Percentiles rank a stretch among this genome's conserved stretches.
phyloP scores from a whole-genome alignment of 2,329 filamentous ascomycete species.

The Lecanicillium sp. region DNA sequence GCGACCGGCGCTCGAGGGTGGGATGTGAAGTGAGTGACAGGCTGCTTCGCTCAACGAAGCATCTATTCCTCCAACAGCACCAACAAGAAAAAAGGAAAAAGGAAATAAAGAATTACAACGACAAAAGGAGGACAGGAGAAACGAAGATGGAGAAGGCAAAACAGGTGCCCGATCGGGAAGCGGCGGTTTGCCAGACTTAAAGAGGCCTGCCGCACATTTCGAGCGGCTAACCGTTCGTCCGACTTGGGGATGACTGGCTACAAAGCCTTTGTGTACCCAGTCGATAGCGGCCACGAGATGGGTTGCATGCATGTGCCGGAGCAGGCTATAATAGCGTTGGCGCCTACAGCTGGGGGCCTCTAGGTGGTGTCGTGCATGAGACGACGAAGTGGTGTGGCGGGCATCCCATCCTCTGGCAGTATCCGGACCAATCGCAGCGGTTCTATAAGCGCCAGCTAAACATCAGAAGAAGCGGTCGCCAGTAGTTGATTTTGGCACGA shows the following conservation, averaged over 20 bases:
- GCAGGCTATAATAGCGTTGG: no score
- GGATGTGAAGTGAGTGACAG: conserved; percentile 27
- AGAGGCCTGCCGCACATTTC: neutral
- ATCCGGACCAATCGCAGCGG: no score
- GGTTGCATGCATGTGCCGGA: conserved; percentile 14
- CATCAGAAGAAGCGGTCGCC: no score
- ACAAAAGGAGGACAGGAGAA: conserved; percentile 18
- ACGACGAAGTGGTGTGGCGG: no score
- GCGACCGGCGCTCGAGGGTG: conserved; percentile 28
- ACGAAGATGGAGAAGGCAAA: conserved; percentile 22
- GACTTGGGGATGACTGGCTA: no score
- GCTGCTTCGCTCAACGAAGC: conserved; percentile 38
- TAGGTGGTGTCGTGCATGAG: no score
- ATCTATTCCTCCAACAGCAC: conserved; percentile 16
- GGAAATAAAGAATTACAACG: conserved; percentile 11
- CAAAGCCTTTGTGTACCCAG: neutral
- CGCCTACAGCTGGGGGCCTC: no score
- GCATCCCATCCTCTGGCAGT: no score
- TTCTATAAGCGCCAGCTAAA: no score
- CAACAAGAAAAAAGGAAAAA: conserved; percentile 21
- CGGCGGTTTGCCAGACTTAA: conserved; percentile 12
- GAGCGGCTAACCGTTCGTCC: neutral
- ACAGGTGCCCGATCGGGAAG: conserved; percentile 10
- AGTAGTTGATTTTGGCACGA: no score
- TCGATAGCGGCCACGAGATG: conserved; percentile 18